Evolutionary conservation across 352 stramenopile species (phyloP), one percentile per base, ranked within the genome.

Genomic region (Phytopythium montanum): DNA sequence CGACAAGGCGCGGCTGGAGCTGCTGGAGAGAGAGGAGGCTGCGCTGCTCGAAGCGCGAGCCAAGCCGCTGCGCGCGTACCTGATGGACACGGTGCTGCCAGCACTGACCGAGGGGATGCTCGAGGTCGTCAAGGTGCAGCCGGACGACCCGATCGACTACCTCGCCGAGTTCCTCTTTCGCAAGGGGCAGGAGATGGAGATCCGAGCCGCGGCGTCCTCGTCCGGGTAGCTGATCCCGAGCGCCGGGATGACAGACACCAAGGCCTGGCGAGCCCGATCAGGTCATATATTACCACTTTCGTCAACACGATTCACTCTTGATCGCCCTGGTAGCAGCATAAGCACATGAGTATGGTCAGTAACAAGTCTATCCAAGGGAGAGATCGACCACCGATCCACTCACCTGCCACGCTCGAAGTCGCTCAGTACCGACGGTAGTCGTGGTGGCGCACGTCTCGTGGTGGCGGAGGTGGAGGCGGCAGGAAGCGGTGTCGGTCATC

Each of bases 91-190:
- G 0, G 85, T 95, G 39, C 73, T 96, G 25, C 86, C 88, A 26
- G 81, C 82, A 13, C 73, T 96, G 23, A 94, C 87, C 0, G 76
- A 93, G 69, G 84, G 82, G 10, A 92, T 96, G 76, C 73, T 95
- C 21, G 84, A 97, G 66, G 77, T 94, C n/a, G 83, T 91, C 60
- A 90, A 92, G 31, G 81, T 92, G 39, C 81, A 94, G 68, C 85
- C 87, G 1, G 74, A 86, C 21, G 85, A 97, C 57, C 87, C 88
- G 38, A 90, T 96, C 57, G 87, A 95, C 68, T 95, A 91, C 54
- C 70, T 96, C 26, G 87, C 88, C 23, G 84, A 95, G 59, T 95
- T 90, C 53, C 76, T 96, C 29, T 94, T 95, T 69, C 73, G 79
- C 39, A 94, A 92, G 59, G 83, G 78, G 19, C 73, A 76, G 18